A percentile compares a stretch with the other conserved stretches of the same genome.
Conservation (phyloP, 2,329 filamentous ascomycete genomes). For the Fusarium sp. region DNA sequence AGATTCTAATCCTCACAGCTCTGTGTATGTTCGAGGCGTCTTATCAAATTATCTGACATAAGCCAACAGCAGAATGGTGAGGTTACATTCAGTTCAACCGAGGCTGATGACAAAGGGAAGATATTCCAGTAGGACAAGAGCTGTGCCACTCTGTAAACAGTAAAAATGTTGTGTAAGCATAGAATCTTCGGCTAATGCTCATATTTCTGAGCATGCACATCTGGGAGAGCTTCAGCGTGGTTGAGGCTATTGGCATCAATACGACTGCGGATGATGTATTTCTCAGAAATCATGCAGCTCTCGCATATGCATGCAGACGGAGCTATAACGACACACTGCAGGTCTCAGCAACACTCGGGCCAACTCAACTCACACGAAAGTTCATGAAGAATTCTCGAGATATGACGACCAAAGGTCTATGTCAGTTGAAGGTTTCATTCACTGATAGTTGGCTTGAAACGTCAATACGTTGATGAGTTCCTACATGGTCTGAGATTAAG, state of each 20-base stretch:
- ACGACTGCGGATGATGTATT: constrained; percentile 15
- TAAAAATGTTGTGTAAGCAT: not conserved
- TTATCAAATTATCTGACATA: not conserved
- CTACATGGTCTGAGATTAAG: not conserved
- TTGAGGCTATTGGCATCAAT: constrained; percentile 13
- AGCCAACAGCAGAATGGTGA: not conserved
- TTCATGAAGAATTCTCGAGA: not conserved
- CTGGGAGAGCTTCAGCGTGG: not conserved
- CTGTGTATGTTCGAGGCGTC: not conserved
- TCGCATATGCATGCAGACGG: constrained; percentile 22
- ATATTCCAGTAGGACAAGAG: not conserved
- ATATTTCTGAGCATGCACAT: not conserved
- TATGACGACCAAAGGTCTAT: not conserved
- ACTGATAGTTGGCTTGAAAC: not conserved
- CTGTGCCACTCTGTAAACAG: not conserved
- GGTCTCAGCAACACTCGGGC: not conserved
- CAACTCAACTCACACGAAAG: not conserved
- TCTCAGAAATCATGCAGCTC: constrained; percentile 8
- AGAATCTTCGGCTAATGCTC: not conserved
- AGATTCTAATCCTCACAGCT: not conserved
- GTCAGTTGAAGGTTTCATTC: not conserved
- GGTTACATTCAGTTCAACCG: not conserved
- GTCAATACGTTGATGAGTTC: not conserved
- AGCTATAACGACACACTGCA: constrained; percentile 14
- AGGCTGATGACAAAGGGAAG: constrained; percentile 7